A percentile compares a stretch with the other conserved stretches of the same genome.
Evolutionary conservation across 2,329 filamentous ascomycete species (phyloP).

Genomic region (Knoxdaviesia proteae): DNA sequence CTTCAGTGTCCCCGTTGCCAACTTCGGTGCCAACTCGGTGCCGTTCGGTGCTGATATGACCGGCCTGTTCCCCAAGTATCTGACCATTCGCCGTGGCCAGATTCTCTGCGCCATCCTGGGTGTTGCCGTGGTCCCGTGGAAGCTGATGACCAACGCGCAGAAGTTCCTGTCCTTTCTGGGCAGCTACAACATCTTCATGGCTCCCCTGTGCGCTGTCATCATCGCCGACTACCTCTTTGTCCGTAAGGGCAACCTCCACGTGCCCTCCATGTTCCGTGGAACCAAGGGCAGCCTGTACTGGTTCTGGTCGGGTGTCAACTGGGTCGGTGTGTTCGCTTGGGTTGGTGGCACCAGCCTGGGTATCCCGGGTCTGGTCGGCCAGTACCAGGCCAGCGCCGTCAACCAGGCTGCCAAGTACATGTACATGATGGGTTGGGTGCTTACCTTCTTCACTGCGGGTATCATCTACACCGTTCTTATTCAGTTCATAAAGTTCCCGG

Average conservation of each 20-base stretch:
- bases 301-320: constrained; percentile 14
- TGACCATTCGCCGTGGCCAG: constrained; percentile 13
- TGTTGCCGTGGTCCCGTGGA: constrained; percentile 3
- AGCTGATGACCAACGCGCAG: constrained; percentile 8
- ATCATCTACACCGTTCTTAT: constrained; percentile 8
- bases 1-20: constrained; percentile 8
- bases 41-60: constrained; percentile 15
- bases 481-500: constrained; percentile 6
- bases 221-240: constrained; percentile 15
- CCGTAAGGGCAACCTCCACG: constrained; percentile 12
- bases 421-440: constrained; percentile 12
- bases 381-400: constrained; percentile 9
- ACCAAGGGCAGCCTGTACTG: constrained; percentile 11
- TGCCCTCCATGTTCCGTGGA: constrained; percentile 12
- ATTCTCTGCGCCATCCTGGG: constrained; percentile 9
- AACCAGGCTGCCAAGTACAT: constrained; percentile 9
- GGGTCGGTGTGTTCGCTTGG: constrained; percentile 10
- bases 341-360: constrained; percentile 8
- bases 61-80: constrained; percentile 10
- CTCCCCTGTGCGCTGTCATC: constrained; percentile 11
- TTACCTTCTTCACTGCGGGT: constrained; percentile 10
- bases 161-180: constrained; percentile 10
- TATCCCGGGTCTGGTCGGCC: constrained; percentile 10
- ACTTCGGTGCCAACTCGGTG: constrained; percentile 12
- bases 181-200: constrained; percentile 11